phyloP scores from a whole-genome alignment of 2,329 filamentous ascomycete species.

The Rugonectria rugulosa region DNA sequence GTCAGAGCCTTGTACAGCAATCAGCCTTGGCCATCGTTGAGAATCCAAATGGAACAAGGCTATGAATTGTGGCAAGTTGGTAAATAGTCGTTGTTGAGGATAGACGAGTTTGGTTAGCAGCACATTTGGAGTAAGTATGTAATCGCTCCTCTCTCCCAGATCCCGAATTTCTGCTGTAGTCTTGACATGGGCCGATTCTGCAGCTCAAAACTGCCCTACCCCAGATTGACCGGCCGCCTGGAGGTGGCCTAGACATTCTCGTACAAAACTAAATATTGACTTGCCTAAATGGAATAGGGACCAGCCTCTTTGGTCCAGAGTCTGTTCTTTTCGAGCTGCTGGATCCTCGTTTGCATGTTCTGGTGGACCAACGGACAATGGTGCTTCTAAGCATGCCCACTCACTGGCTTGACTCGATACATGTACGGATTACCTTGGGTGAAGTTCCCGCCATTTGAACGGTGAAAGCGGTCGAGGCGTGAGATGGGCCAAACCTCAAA shows the following conservation, averaged over 20 bases:
- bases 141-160: too few species aligned
- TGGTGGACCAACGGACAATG: constrained; percentile 24
- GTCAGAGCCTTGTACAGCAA: too few species aligned
- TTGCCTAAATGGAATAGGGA: constrained; percentile 12
- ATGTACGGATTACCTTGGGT: constrained; percentile 13
- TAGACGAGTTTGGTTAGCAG: background rate
- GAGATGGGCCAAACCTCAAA: too few species aligned
- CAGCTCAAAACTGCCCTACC: constrained; percentile 15
- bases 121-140: too few species aligned
- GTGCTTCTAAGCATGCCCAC: too few species aligned
- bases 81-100: too few species aligned
- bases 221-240: constrained; percentile 14
- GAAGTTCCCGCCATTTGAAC: constrained; percentile 24
- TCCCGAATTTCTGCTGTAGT: background rate
- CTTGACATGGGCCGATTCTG: constrained; percentile 6
- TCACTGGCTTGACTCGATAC: too few species aligned
- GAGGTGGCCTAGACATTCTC: constrained; percentile 9
- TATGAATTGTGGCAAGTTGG: too few species aligned
- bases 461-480: too few species aligned
- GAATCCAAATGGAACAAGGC: too few species aligned
- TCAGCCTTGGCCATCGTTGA: too few species aligned
- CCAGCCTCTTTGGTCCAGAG: constrained; percentile 24
- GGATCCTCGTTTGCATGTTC: constrained; percentile 15
- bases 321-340: constrained; percentile 13
- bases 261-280: constrained; percentile 1